Conservation (phyloP, 2,329 filamentous ascomycete genomes). For the Xylaria digitata region DNA sequence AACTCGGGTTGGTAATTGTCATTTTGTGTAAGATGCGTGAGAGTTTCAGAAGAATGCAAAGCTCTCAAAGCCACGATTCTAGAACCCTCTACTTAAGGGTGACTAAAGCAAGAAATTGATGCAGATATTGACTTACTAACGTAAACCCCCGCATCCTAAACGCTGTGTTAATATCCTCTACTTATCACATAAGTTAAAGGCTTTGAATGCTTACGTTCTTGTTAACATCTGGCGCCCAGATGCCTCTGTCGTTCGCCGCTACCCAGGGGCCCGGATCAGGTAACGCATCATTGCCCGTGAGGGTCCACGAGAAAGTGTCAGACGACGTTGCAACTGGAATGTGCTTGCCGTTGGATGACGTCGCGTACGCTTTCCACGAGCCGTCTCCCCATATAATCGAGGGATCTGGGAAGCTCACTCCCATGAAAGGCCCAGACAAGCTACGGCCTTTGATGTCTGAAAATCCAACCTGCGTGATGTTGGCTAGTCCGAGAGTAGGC, state of each 20-base stretch:
- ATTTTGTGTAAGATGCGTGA: not conserved
- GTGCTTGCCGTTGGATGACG: constrained; percentile 46
- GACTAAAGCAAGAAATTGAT: not conserved
- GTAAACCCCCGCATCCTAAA: constrained; percentile 46
- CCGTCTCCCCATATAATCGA: constrained; percentile 47
- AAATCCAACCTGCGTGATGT: constrained; percentile 43
- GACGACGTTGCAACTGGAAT: constrained; percentile 47
- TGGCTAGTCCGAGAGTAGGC: constrained; percentile 43
- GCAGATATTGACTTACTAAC: constrained; percentile 39
- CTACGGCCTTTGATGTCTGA: constrained; percentile 39
- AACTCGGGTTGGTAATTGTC: not conserved
- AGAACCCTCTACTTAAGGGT: not conserved
- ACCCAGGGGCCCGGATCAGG: constrained; percentile 48
- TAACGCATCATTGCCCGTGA: constrained; percentile 46
- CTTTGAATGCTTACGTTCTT: constrained; percentile 44
- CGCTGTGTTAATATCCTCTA: constrained; percentile 1
- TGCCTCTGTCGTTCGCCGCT: constrained; percentile 39
- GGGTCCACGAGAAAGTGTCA: constrained; percentile 45
- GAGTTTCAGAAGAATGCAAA: not conserved
- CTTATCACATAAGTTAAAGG: not conserved
- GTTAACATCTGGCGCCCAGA: constrained; percentile 50
- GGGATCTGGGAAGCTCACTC: constrained; percentile 47
- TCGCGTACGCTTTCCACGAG: constrained; percentile 49
- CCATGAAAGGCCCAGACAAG: constrained; percentile 43
- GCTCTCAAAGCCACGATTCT: not conserved